These are phyloP conservation scores for Bruguiera hainesii DNA, from an alignment of 441 rosid genomes.

Conservation along the genomic window DNA sequence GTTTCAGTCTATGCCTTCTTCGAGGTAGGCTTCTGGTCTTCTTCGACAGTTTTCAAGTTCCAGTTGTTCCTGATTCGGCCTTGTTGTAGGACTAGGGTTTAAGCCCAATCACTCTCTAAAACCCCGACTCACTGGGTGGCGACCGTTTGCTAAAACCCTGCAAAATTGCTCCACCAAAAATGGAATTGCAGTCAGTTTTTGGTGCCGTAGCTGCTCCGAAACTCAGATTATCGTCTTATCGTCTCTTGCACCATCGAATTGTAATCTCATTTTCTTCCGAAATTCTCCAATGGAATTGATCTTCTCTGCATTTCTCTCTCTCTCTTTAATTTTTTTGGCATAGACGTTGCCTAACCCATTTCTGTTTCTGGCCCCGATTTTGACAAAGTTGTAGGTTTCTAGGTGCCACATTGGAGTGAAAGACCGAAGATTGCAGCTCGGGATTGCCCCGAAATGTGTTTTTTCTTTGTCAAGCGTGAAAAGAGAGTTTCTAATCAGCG, in stretches of 20 bases:
- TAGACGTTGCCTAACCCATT: background rate
- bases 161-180: background rate
- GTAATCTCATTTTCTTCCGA: conserved; percentile 28
- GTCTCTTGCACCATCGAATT: conserved; percentile 14
- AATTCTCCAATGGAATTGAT: background rate
- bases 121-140: background rate
- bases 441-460: conserved; percentile 25
- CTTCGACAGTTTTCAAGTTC: too few relatives aligned
- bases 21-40: too few relatives aligned
- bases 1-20: too few relatives aligned
- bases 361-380: conserved; percentile 9
- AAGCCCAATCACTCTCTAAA: conserved; percentile 4
- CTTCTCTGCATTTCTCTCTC: conserved; percentile 7
- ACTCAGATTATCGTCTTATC: conserved; percentile 21
- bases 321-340: background rate
- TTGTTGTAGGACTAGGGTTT: conserved; percentile 20
- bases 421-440: conserved; percentile 15
- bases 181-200: conserved; percentile 50
- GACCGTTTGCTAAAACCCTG: conserved; percentile 6
- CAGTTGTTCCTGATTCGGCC: background rate
- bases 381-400: conserved; percentile 27
- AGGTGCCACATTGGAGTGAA: conserved; percentile 18
- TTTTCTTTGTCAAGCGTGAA: conserved; percentile 18
- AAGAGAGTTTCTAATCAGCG: conserved; percentile 27
- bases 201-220: conserved; percentile 37